These are phyloP conservation scores for Mesembryanthemum crystallinum DNA, from an alignment of 148 eudicot genomes.

Conservation along the genomic window DNA sequence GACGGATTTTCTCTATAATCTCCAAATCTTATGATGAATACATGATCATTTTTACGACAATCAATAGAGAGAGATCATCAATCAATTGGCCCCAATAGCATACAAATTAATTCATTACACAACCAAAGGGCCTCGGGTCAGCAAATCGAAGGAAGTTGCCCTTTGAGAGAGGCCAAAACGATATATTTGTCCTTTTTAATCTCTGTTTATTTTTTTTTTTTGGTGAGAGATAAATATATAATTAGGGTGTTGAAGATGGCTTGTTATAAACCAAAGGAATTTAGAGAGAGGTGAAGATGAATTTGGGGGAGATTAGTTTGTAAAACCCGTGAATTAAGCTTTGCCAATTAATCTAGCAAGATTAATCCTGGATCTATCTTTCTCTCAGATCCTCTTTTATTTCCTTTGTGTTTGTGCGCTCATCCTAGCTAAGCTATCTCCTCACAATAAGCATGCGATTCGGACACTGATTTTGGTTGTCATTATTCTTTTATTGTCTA, in stretches of 20 bases:
- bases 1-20: constrained; percentile 20
- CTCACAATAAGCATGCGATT: not conserved
- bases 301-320: constrained; percentile 6
- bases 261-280: constrained; percentile 13
- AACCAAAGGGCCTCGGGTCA: constrained; percentile 23
- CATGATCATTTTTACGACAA: not conserved
- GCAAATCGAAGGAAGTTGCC: constrained; percentile 16
- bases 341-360: not conserved
- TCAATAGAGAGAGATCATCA: not conserved
- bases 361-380: not conserved
- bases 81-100: constrained; percentile 4
- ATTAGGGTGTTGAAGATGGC: constrained; percentile 14
- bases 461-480: not conserved
- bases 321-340: constrained; percentile 18
- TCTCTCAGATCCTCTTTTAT: not conserved
- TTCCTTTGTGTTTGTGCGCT: no score
- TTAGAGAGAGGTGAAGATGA: constrained; percentile 17
- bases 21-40: not conserved
- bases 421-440: no score
- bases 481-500: not conserved
- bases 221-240: constrained; percentile 3
- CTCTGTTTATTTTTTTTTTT: not conserved
- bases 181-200: not conserved
- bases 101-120: constrained; percentile 17
- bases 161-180: not conserved